These are phyloP conservation scores for Typha latifolia DNA, from an alignment of 176 grass and related monocot species.

Conservation along the genomic window DNA sequence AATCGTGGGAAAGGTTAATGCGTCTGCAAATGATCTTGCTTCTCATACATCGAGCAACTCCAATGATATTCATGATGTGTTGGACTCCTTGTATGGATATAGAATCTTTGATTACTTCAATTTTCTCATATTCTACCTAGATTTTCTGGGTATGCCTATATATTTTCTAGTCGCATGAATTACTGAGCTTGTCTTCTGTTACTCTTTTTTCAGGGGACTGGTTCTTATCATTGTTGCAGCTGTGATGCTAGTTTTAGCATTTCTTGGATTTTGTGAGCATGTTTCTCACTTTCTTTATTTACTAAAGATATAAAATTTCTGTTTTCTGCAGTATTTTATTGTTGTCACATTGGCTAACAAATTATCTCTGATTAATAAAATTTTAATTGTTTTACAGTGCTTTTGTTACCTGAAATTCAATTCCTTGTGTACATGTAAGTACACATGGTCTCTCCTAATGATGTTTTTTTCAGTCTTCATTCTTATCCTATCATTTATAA, in stretches of 20 bases:
- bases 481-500: constrained; percentile 11
- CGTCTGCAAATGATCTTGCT: constrained; percentile 32
- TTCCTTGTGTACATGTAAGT: constrained; percentile 53
- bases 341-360: background rate
- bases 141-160: background rate
- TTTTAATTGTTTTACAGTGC: constrained; percentile 34
- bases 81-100: constrained; percentile 38
- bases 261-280: constrained; percentile 68
- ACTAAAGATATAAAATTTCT: background rate
- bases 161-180: background rate
- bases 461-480: background rate
- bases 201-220: constrained; percentile 39
- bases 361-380: background rate
- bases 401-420: constrained; percentile 45
- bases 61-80: constrained; percentile 32
- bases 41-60: constrained; percentile 49
- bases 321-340: background rate
- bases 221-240: constrained; percentile 39
- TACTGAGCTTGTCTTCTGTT: background rate
- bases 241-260: constrained; percentile 42
- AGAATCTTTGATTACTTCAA: background rate
- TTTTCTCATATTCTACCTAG: background rate
- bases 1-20: constrained; percentile 12
- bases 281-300: background rate
- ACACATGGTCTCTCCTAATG: background rate